A percentile compares a stretch with the other conserved stretches of the same genome.
Evolutionary conservation across 345 rosid species (phyloP).

Genomic region (Noccaea caerulescens): DNA sequence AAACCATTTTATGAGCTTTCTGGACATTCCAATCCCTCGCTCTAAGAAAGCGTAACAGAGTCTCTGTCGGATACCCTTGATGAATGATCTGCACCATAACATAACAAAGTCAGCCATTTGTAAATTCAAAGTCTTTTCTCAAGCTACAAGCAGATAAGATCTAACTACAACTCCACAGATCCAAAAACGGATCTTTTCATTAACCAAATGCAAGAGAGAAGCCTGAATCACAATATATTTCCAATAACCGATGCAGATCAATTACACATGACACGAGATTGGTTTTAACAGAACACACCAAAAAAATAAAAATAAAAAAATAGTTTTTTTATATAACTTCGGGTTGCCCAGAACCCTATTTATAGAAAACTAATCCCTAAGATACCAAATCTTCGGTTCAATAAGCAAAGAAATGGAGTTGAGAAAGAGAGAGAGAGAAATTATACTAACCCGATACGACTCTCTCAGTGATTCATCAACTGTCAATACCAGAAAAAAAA

Average conservation of each 20-base stretch:
- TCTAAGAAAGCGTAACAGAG: constrained; percentile 76
- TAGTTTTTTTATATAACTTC: neutral
- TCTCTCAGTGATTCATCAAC: constrained; percentile 72
- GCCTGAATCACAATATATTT: constrained; percentile 19
- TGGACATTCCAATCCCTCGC: constrained; percentile 91
- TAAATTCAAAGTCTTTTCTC: constrained; percentile 8
- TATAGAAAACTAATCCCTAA: constrained; percentile 2
- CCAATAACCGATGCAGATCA: constrained; percentile 26
- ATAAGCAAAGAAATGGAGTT: constrained; percentile 17
- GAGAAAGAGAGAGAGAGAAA: neutral
- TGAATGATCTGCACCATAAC: constrained; percentile 72
- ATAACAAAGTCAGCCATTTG: neutral
- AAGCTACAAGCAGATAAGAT: no score
- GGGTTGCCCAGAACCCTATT: neutral
- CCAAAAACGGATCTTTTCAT: constrained; percentile 24
- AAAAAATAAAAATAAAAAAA: neutral
- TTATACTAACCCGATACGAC: constrained; percentile 70
- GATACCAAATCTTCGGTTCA: constrained; percentile 23
- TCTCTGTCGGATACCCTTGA: constrained; percentile 80
- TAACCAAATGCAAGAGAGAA: constrained; percentile 17
- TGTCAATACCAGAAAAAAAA: constrained; percentile 37
- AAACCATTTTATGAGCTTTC: constrained; percentile 91
- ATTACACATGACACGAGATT: constrained; percentile 22
- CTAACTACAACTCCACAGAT: constrained; percentile 23
- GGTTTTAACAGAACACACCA: neutral